phyloP scores from a whole-genome alignment of 768 basidiomycete species.

The Phlebiopsis flavidoalba region DNA sequence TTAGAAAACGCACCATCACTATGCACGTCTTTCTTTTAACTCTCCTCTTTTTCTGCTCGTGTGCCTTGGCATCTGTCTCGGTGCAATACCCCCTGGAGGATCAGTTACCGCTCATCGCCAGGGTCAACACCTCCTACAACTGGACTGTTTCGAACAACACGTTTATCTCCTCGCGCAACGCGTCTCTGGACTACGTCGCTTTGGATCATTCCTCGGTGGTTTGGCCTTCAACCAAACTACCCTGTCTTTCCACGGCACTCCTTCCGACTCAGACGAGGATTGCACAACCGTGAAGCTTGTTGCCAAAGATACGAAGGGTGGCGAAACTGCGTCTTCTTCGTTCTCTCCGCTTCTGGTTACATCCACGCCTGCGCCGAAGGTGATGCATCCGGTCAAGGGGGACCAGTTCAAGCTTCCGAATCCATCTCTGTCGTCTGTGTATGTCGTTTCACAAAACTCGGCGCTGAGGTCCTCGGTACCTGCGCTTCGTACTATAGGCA shows the following conservation, averaged over 20 bases:
- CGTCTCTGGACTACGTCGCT: slow-evolving; percentile 45
- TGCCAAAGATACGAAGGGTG: slow-evolving; percentile 49
- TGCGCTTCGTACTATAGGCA: slow-evolving; percentile 59
- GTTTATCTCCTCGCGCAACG: slow-evolving; percentile 47
- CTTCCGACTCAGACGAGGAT: slow-evolving; percentile 58
- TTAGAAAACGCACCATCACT: slow-evolving; percentile 37
- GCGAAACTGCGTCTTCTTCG: slow-evolving; percentile 39
- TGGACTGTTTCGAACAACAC: slow-evolving; percentile 69
- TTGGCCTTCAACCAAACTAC: slow-evolving; percentile 61
- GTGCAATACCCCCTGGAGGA: slow-evolving; percentile 57
- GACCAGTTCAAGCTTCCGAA: slow-evolving; percentile 59
- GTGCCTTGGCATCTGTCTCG: slow-evolving; percentile 36
- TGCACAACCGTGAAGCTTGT: slow-evolving; percentile 54
- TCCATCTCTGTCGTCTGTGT: slow-evolving; percentile 72
- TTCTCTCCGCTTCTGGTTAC: slow-evolving; percentile 56
- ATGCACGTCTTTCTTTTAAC: slow-evolving; percentile 42
- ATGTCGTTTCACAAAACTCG: slow-evolving; percentile 54
- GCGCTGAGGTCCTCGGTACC: slow-evolving; percentile 45
- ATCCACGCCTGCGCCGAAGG: slow-evolving; percentile 42
- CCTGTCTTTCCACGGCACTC: slow-evolving; percentile 65
- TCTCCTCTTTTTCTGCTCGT: slow-evolving; percentile 36
- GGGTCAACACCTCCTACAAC: slow-evolving; percentile 53
- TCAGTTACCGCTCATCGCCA: slow-evolving; percentile 79
- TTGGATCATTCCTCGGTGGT: slow-evolving; percentile 66
- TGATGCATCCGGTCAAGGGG: slow-evolving; percentile 43